Evolutionary conservation across 129 eudicot species (phyloP), one percentile per base, ranked within the genome.

Genomic region (Centaurea solstitialis): DNA sequence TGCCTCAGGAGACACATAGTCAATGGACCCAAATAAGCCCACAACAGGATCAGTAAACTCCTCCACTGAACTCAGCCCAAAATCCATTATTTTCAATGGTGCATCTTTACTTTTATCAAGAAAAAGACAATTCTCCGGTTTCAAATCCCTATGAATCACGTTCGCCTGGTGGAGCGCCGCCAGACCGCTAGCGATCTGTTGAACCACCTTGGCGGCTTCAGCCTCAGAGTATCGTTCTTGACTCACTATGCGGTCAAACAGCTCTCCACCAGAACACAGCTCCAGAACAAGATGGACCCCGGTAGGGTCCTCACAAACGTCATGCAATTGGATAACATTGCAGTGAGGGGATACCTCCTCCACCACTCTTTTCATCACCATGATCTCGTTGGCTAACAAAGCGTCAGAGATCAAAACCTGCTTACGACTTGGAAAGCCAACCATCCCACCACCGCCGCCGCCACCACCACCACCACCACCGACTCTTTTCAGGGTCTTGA

Each of bases 1-100:
- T 40, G 91, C 97, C 88, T 92, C 97, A 1, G 97, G 97, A 21
- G 97, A 92, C 24, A 92, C 94, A 85, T 92, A 92, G 79, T 92
- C 97, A 68, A 92, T 90, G 71, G 97, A 92, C 43, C 97, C 97
- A 77, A 92, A 92, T 84, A 92, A 81, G 22, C 97, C 95, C 68
- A 92, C 97, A 33, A 92, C 97, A 7, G 97, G 94, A 75, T 92
- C 90, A 2, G 93, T 90, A 53, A 90, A 92, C 81, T 92, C 97
- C 85, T 92, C 97, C 69, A 88, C 91, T 23, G 94, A 92, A 72
- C 97, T 92, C 23, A 92, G 77, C 50, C 97, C 97, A 72, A 92
- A 92, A 72, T 92, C 97, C 97, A 92, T 92, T 23, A 92, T 90
- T 85, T 92, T 92, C 85, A 92, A 69, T 0, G 94, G 88, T 61